These are phyloP conservation scores for Apiospora pterosperma DNA, from an alignment of 2,329 filamentous ascomycete genomes.

Conservation along the genomic window DNA sequence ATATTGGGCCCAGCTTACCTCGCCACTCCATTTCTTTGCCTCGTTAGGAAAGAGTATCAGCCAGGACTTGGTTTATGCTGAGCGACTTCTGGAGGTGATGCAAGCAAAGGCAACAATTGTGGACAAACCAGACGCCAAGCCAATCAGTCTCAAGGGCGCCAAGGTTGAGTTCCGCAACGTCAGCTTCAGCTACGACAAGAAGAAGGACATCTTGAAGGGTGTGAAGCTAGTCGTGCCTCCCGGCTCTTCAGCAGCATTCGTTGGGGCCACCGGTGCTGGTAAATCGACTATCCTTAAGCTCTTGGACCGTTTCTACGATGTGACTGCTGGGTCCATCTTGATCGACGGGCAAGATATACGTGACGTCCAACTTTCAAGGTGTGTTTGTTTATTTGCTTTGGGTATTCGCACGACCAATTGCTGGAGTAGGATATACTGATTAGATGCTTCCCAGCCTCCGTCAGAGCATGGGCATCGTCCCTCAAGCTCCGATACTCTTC, in stretches of 20 bases:
- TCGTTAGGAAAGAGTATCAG: constrained; percentile 53
- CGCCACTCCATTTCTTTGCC: constrained; percentile 68
- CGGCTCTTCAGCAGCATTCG: constrained; percentile 56
- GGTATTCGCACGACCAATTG: constrained; percentile 5
- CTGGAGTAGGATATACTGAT: not conserved
- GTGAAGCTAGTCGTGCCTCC: constrained; percentile 48
- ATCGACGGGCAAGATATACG: constrained; percentile 44
- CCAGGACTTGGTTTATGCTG: constrained; percentile 54
- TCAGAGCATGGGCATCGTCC: constrained; percentile 40
- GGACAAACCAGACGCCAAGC: constrained; percentile 47
- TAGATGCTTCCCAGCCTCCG: constrained; percentile 29
- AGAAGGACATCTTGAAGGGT: constrained; percentile 54
- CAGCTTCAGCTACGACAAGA: constrained; percentile 56
- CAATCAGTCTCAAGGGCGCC: constrained; percentile 49
- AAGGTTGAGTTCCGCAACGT: constrained; percentile 53
- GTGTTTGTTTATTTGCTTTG: constrained; percentile 7
- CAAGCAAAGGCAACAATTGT: constrained; percentile 52
- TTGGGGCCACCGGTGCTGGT: constrained; percentile 55
- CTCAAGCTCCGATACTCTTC: constrained; percentile 44
- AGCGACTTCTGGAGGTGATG: constrained; percentile 57
- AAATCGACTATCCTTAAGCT: constrained; percentile 48
- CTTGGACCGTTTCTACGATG: constrained; percentile 49
- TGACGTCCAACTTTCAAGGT: constrained; percentile 36
- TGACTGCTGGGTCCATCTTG: constrained; percentile 40
- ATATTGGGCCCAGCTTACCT: constrained; percentile 71